phyloP scores from a whole-genome alignment of 139 green algal genomes.

The Coelastrella sp. region DNA sequence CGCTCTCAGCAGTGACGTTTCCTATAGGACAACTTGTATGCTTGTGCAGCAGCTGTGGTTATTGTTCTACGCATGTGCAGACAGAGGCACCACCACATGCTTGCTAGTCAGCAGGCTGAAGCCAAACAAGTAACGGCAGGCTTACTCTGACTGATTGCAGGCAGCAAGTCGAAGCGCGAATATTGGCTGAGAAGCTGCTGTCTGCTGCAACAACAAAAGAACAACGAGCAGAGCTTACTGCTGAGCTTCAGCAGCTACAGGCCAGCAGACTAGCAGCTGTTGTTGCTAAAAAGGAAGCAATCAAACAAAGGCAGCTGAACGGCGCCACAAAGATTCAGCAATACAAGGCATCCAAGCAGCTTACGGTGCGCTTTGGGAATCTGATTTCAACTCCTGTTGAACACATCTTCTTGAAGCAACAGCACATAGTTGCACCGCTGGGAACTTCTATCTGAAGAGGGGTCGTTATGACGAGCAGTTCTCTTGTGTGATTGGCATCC shows the following conservation, averaged over 20 bases:
- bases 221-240: constrained; percentile 68
- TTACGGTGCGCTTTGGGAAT: constrained; percentile 56
- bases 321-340: constrained; percentile 59
- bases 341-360: constrained; percentile 59
- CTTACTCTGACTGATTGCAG: constrained; percentile 23
- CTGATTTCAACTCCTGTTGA: no score
- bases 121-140: no score
- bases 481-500: not conserved
- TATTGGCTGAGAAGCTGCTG: constrained; percentile 24
- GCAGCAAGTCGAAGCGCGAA: constrained; percentile 22
- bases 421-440: no score
- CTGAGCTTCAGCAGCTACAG: constrained; percentile 59
- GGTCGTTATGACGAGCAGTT: no score
- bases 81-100: no score
- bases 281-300: constrained; percentile 64
- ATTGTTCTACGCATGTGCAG: no score
- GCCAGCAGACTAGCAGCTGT: constrained; percentile 45
- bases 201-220: constrained; percentile 68
- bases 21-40: not conserved
- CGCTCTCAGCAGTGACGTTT: no score
- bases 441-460: no score
- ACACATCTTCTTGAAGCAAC: no score
- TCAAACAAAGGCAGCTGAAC: constrained; percentile 73
- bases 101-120: no score
- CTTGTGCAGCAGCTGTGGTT: not conserved